phyloP scores from a whole-genome alignment of 257 asterid genomes.

The Ligustrum vulgare region DNA sequence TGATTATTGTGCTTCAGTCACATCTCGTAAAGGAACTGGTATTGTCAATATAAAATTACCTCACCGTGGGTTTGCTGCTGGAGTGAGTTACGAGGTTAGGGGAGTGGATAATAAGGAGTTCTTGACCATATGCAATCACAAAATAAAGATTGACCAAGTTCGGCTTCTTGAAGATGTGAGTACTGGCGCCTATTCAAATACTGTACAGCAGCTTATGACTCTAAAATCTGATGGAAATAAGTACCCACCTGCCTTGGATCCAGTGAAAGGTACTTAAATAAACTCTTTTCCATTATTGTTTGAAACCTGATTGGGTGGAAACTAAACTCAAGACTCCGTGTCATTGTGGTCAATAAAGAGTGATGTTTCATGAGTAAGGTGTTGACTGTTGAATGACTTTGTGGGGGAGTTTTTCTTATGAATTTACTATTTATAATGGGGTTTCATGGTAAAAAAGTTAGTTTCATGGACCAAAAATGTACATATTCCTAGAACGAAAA shows the following conservation, averaged over 20 bases:
- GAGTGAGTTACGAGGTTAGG: constrained; percentile 82
- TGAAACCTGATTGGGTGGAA: background rate
- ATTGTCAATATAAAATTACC: constrained; percentile 72
- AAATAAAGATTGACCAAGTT: constrained; percentile 75
- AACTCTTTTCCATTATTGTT: constrained; percentile 13
- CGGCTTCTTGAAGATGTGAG: constrained; percentile 92
- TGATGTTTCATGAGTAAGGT: background rate
- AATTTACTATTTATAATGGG: constrained; percentile 6
- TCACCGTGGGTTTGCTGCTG: constrained; percentile 78
- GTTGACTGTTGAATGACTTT: background rate
- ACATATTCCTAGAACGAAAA: background rate
- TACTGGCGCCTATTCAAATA: constrained; percentile 72
- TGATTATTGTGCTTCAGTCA: constrained; percentile 62
- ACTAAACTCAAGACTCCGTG: constrained; percentile 5
- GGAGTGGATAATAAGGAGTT: constrained; percentile 67
- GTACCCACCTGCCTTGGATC: constrained; percentile 92
- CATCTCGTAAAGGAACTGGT: constrained; percentile 86
- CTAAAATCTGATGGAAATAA: constrained; percentile 76
- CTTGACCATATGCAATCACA: constrained; percentile 68
- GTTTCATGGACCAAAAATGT: background rate
- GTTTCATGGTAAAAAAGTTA: background rate
- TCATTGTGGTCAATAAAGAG: background rate
- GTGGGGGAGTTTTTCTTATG: constrained; percentile 2
- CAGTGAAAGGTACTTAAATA: constrained; percentile 63
- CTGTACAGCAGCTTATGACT: constrained; percentile 72